phyloP scores from a whole-genome alignment of 192 early-diverging fungal species.

The Spizellomyces sp. region DNA sequence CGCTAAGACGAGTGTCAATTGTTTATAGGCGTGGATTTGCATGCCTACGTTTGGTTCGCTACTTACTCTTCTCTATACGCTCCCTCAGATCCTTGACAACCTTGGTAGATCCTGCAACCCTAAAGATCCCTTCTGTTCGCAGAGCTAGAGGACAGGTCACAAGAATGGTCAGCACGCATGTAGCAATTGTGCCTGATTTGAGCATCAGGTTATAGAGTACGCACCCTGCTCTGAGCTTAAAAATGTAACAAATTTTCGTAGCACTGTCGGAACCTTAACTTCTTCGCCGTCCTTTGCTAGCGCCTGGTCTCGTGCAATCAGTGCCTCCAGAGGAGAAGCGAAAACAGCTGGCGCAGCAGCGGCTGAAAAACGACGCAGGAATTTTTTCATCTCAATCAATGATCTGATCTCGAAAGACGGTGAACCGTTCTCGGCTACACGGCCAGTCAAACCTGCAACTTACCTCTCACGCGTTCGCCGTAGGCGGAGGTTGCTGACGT shows the following conservation, averaged over 20 bases:
- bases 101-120: constrained; percentile 40
- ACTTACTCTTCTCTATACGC: constrained; percentile 39
- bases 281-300: constrained; percentile 3
- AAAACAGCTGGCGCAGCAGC: constrained; percentile 19
- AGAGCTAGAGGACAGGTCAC: constrained; percentile 30
- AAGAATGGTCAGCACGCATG: background rate
- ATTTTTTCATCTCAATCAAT: constrained; percentile 30
- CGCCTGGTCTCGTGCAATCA: constrained; percentile 5
- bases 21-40: no score
- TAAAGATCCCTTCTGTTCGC: constrained; percentile 45
- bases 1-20: constrained; percentile 14
- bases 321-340: constrained; percentile 10
- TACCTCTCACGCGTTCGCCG: no score
- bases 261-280: constrained; percentile 32
- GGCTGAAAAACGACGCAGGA: constrained; percentile 36
- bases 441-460: no score
- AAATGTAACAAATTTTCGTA: constrained; percentile 42
- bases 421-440: no score
- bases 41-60: background rate
- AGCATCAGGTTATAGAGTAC: background rate
- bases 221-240: constrained; percentile 35
- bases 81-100: constrained; percentile 37
- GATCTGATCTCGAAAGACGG: no score
- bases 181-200: no score
- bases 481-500: no score